Conservation (phyloP, 176 grass and related monocot species). For the Dactylis glomerata region DNA sequence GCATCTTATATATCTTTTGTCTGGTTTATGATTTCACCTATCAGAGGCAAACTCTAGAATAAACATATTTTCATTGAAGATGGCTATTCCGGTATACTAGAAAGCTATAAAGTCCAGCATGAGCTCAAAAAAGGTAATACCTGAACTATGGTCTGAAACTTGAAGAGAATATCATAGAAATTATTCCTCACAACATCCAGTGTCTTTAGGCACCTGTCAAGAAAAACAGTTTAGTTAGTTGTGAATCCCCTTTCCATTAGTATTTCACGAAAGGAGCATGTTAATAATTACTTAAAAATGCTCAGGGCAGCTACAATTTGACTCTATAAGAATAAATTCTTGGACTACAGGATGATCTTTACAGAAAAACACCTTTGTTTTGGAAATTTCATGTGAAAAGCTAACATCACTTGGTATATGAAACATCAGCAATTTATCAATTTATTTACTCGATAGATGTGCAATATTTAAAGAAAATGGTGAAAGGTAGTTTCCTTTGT, state of each 20-base stretch:
- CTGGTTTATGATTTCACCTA: not conserved
- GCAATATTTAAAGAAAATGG: not conserved
- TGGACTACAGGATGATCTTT: not conserved
- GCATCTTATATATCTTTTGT: not conserved
- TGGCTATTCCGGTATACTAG: not conserved
- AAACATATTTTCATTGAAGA: not conserved
- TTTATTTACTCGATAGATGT: not conserved
- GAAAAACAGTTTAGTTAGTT: not conserved
- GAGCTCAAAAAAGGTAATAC: conserved; percentile 30
- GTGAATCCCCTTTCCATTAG: not conserved
- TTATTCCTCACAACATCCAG: conserved; percentile 36
- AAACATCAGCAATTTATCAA: not conserved
- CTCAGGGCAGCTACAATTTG: not conserved
- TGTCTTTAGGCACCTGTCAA: conserved; percentile 45
- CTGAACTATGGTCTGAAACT: conserved; percentile 59
- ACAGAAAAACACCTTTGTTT: not conserved
- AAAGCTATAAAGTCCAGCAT: not conserved
- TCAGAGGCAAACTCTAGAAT: not conserved
- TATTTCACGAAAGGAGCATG: not conserved
- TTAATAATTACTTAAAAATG: not conserved
- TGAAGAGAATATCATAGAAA: conserved; percentile 44
- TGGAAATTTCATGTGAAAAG: not conserved
- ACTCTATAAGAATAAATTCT: not conserved
- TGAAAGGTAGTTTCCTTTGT: not conserved
- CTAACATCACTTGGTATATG: not conserved